These are phyloP conservation scores for Aureobasidium mangrovei DNA, from an alignment of 2,329 filamentous ascomycete species.

Conservation along the genomic window DNA sequence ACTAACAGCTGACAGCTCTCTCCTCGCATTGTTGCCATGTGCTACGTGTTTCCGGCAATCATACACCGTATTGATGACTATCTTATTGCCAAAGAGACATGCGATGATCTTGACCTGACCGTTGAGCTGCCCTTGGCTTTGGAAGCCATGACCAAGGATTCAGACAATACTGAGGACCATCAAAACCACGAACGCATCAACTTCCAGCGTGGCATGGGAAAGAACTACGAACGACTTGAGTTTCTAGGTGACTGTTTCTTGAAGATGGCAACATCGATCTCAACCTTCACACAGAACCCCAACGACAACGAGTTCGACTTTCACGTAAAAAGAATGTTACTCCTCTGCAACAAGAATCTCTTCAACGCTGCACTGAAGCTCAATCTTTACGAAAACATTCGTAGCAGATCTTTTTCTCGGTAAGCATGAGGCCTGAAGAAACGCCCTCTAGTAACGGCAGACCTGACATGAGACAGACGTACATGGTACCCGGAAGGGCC, in stretches of 20 bases:
- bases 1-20: slow-evolving; percentile 48
- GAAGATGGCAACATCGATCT: slow-evolving; percentile 91
- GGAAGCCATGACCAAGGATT: slow-evolving; percentile 88
- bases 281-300: slow-evolving; percentile 68
- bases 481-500: slow-evolving; percentile 84
- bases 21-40: slow-evolving; percentile 59
- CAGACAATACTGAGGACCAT: slow-evolving; percentile 71
- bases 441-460: neutral
- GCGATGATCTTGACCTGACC: slow-evolving; percentile 52
- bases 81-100: slow-evolving; percentile 71
- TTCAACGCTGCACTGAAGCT: slow-evolving; percentile 65
- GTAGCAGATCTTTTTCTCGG: slow-evolving; percentile 66
- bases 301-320: slow-evolving; percentile 76
- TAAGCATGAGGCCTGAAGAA: neutral
- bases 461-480: slow-evolving; percentile 44
- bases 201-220: slow-evolving; percentile 77
- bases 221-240: slow-evolving; percentile 90
- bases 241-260: slow-evolving; percentile 90
- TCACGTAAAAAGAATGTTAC: slow-evolving; percentile 81
- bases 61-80: slow-evolving; percentile 76
- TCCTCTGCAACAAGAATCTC: slow-evolving; percentile 87
- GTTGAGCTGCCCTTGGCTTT: slow-evolving; percentile 64
- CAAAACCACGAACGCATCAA: slow-evolving; percentile 54
- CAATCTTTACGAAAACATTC: slow-evolving; percentile 65
- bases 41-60: slow-evolving; percentile 70